Base-by-base conservation (phyloP, 306 rosid genomes). In the Castanea crenata region DNA sequence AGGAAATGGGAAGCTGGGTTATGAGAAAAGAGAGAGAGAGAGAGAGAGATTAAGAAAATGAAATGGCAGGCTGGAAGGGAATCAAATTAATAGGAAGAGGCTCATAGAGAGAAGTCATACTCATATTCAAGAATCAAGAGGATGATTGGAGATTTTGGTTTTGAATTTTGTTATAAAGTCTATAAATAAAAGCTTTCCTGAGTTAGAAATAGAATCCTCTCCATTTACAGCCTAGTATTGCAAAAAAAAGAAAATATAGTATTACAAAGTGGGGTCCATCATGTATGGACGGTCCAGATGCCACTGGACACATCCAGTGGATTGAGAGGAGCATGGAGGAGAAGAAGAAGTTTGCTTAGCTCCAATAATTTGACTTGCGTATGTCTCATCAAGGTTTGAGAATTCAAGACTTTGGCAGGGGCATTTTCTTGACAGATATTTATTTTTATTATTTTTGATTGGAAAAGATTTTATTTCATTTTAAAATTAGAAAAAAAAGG, bases 31-130 rank as follows among this genome's bases (percentile, higher is more conserved):
- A 73, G 61, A 25, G 44, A 68, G 76, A 71, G 21, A 20, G 82
- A 78, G 3, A 82, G 75, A 68, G 82, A 79, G 80, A 87, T 78
- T 81, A 75, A 74, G 88, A 86, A 89, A 90, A 87, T 87, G 91
- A 92, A 83, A 83, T 81, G 81, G 89, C 81, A 91, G 86, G 69
- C 87, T 88, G 88, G 85, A 79, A 55, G 88, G 90, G 92, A 89
- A 90, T 89, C 90, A 88, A 92, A 89, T 89, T 89, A 88, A 94
- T 86, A 88, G 93, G 84, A 80, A 73, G 87, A 80, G 88, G 27
- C 81, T 83, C 78, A 65, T 72, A 74, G 76, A 78, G 78, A 73
- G 55, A 87, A 79, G 83, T 85, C 84, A 82, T 81, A 78, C 76
- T 86, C 46, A 41, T 8, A 41, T 41, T 41, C 46, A 41, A 41